Evolutionary conservation across 2,329 filamentous ascomycete genomes (phyloP).

Genomic region (Exutisphaerella laricina): DNA sequence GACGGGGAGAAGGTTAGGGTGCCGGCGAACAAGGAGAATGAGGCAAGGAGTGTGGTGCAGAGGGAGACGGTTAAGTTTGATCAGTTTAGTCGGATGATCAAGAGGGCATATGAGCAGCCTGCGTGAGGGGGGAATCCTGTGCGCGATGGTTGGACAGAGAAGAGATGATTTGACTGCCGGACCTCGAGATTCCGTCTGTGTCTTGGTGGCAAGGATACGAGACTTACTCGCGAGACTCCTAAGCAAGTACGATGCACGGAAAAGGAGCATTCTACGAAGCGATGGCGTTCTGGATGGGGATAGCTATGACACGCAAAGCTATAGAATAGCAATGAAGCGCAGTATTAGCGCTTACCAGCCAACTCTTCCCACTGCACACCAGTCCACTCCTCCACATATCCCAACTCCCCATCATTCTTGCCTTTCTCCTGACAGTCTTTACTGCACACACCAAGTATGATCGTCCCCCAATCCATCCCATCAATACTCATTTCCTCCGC

Average conservation of each 20-base stretch:
- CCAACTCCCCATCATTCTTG: constrained; percentile 56
- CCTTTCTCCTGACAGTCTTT: constrained; percentile 65
- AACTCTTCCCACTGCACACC: constrained; percentile 96
- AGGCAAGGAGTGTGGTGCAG: constrained; percentile 92
- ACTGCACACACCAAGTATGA: constrained; percentile 79
- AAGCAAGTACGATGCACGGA: constrained; percentile 9
- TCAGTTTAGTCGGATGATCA: constrained; percentile 73
- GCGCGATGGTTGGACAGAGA: neutral
- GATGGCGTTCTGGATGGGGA: constrained; percentile 10
- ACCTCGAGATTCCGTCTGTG: constrained; percentile 5
- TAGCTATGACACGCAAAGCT: constrained; percentile 1
- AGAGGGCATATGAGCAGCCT: constrained; percentile 79
- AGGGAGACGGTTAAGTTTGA: constrained; percentile 91
- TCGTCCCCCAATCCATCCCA: constrained; percentile 97
- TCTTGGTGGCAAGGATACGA: neutral
- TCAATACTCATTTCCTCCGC: constrained; percentile 60
- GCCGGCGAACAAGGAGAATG: constrained; percentile 92
- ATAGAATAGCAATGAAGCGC: neutral
- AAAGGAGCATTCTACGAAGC: constrained; percentile 6
- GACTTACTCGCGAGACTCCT: constrained; percentile 3
- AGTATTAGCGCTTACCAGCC: constrained; percentile 14
- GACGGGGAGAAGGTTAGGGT: constrained; percentile 64
- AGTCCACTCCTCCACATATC: constrained; percentile 92
- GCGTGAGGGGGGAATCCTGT: constrained; percentile 36
- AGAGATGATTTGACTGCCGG: neutral